phyloP scores from a whole-genome alignment of 257 asterid genomes.

The Solanum acaule region DNA sequence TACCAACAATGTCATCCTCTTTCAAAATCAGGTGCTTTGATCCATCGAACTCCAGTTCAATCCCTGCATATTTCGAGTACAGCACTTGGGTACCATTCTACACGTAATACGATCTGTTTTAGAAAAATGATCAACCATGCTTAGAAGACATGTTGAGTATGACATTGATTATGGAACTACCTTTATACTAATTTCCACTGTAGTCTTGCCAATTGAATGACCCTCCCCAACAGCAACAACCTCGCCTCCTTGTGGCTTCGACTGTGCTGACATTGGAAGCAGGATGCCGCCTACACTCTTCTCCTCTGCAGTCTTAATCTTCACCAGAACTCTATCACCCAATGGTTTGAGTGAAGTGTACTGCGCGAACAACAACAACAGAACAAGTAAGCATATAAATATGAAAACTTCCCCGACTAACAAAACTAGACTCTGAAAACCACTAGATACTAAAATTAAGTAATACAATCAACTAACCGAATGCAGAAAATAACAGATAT shows the following conservation, averaged over 20 bases:
- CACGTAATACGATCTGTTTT: background rate
- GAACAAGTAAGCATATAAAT: background rate
- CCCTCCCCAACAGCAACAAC: constrained; percentile 96
- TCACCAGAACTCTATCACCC: constrained; percentile 88
- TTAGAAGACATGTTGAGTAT: background rate
- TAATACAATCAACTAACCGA: background rate
- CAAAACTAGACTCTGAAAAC: background rate
- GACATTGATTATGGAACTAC: constrained; percentile 14
- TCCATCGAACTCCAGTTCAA: constrained; percentile 88
- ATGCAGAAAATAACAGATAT: background rate
- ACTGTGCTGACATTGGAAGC: constrained; percentile 66
- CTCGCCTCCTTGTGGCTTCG: constrained; percentile 84
- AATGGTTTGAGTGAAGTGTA: constrained; percentile 88
- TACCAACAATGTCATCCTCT: constrained; percentile 93
- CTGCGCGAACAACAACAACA: constrained; percentile 16
- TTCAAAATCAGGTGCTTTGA: constrained; percentile 67
- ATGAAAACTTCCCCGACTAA: background rate
- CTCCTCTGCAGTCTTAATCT: constrained; percentile 77
- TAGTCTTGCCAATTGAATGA: constrained; percentile 61
- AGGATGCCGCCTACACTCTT: constrained; percentile 79
- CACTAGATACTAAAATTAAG: background rate
- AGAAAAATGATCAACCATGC: background rate
- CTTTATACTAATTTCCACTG: constrained; percentile 65
- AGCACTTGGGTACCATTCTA: constrained; percentile 80
- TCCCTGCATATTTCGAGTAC: constrained; percentile 90